Evolutionary conservation across 192 early-diverging fungal species (phyloP), one percentile per base, ranked within the genome.

Genomic region (Spinellus fusiger): DNA sequence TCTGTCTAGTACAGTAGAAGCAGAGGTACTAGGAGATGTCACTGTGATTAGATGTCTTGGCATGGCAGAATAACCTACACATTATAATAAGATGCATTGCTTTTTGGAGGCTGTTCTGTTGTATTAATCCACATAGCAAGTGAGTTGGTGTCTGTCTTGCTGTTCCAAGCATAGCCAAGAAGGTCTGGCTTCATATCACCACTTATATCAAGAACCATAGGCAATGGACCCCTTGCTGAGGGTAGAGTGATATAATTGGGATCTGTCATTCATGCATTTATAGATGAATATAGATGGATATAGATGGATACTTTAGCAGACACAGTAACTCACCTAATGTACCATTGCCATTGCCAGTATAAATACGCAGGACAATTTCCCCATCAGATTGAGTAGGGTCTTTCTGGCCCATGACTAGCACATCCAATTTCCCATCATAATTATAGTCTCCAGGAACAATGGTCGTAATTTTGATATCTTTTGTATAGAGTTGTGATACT

Each of bases 391-490:
- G 32, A 23, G 51, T 59, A 50, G 44, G 49, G 28, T 62, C 70
- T 33, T 63, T 49, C 60, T 77, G 77, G 25, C 84, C 86, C 86
- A 93, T 87, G 8, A 93, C 67, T 9, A 97, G 72, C 4, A 95
- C 48, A 75, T 97, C 94, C 48, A 94, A 64, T 16, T 85, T 76
- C 5, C 93, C 94, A 69, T 97, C 94, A 65, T 89, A 86, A 62
- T 95, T 88, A 52, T 83, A 97, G 66, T 97, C 94, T 37, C 88
- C 90, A 2, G 90, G 84, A 13, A 94, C 75, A 23, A 93, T 80
- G 60, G 90, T 93, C 54, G 80, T 86, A 37, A 88, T 84, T 3
- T 80, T 61, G 38, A 82, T 65, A 4, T 69, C 68, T 9, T 62
- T 57, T 0, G 66, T 32, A 35, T 73, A 73, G 8, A 65, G 58